These are phyloP conservation scores for Diplodia sapinea DNA, from an alignment of 2,329 filamentous ascomycete genomes.

Conservation along the genomic window DNA sequence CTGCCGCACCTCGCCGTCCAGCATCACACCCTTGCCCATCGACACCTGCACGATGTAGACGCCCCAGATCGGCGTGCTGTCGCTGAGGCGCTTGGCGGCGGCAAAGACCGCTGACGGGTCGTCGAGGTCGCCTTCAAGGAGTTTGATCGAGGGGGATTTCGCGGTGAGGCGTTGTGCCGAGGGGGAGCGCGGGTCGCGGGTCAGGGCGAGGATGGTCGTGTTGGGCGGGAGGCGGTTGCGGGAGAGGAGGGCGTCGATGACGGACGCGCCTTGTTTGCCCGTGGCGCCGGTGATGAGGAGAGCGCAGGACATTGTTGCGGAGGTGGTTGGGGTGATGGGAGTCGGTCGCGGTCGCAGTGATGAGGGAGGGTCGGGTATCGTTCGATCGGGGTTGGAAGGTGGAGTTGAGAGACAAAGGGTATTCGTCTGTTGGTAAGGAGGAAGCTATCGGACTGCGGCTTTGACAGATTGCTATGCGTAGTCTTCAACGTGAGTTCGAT, in stretches of 20 bases:
- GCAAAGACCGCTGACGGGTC: slow-evolving; percentile 57
- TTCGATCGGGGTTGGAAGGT: background rate
- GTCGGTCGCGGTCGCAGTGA: background rate
- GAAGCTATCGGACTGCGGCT: background rate
- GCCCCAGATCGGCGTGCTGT: slow-evolving; percentile 38
- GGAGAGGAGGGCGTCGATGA: slow-evolving; percentile 48
- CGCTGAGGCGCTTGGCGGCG: slow-evolving; percentile 46
- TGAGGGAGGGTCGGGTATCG: background rate
- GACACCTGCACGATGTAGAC: slow-evolving; percentile 42
- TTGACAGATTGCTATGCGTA: background rate
- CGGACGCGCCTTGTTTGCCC: slow-evolving; percentile 52
- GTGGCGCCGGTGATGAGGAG: slow-evolving; percentile 53
- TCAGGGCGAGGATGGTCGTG: slow-evolving; percentile 63
- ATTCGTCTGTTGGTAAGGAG: background rate
- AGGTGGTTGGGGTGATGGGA: background rate
- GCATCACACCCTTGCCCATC: background rate
- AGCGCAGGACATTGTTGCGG: slow-evolving; percentile 38
- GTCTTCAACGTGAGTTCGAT: background rate
- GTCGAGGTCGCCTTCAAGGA: slow-evolving; percentile 62
- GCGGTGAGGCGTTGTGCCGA: slow-evolving; percentile 56
- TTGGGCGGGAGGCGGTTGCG: slow-evolving; percentile 36
- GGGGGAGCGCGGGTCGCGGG: slow-evolving; percentile 56
- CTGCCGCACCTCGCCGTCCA: slow-evolving; percentile 41
- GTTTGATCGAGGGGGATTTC: slow-evolving; percentile 55
- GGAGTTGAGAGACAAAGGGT: background rate